Percentiles rank a stretch among this genome's conserved stretches.
phyloP scores from a whole-genome alignment of 306 rosid genomes.

The Acmispon strigosus region DNA sequence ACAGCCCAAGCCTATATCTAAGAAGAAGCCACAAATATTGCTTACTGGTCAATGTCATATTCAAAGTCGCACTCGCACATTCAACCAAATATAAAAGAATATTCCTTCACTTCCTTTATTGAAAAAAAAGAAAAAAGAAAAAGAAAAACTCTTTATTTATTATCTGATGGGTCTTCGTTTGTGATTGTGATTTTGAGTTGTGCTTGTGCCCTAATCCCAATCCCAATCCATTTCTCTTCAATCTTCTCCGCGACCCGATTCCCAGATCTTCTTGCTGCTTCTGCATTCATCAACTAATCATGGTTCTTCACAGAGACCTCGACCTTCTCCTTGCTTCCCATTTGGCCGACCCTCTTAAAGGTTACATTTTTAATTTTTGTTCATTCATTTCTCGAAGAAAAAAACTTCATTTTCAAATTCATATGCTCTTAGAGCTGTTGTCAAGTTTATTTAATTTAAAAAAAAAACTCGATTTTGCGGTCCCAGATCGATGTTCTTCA shows the following conservation, averaged over 20 bases:
- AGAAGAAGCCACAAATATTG: not conserved
- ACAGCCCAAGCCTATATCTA: not conserved
- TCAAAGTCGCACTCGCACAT: not conserved
- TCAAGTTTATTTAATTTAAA: not conserved
- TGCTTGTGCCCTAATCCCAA: not conserved
- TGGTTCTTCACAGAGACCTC: slow-evolving; percentile 37
- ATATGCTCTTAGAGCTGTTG: not conserved
- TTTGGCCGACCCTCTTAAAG: slow-evolving; percentile 14
- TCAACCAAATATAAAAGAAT: not conserved
- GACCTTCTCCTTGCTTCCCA: slow-evolving; percentile 22
- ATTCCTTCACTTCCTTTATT: not conserved
- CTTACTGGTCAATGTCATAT: too few relatives aligned
- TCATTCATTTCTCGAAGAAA: not conserved
- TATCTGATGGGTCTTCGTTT: not conserved
- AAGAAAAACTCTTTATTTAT: not conserved
- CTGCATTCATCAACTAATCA: not conserved
- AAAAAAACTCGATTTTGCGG: not conserved
- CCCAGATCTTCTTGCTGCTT: not conserved
- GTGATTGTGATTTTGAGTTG: not conserved
- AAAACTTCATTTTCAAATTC: not conserved
- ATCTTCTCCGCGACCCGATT: not conserved
- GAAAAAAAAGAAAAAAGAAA: not conserved
- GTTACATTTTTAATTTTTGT: not conserved
- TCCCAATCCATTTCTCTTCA: not conserved
- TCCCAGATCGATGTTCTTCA: not conserved